Evolutionary conservation across 177 flowering plant species (phyloP).

Genomic region (Vitis hybrid): DNA sequence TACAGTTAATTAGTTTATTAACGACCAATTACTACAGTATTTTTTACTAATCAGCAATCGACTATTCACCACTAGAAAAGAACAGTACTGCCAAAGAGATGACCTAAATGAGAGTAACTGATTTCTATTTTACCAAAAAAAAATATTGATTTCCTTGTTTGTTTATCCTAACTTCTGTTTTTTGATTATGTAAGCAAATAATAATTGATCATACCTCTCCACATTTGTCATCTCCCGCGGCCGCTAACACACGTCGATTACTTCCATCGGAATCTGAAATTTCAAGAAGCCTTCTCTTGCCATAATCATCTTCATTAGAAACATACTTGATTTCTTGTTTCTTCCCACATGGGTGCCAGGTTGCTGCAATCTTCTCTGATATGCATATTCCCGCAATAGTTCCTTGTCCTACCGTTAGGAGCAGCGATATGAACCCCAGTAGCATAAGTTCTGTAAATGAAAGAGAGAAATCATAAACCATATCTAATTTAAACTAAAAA

Average conservation of each 20-base stretch:
- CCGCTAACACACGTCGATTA: slow-evolving; percentile 51
- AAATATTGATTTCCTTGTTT: no score
- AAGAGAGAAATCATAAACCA: background rate
- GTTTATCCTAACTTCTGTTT: background rate
- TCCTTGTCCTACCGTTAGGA: slow-evolving; percentile 36
- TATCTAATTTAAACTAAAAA: no score
- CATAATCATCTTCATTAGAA: background rate
- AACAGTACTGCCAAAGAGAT: no score
- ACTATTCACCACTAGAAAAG: no score
- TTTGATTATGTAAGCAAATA: background rate
- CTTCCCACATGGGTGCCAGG: slow-evolving; percentile 41
- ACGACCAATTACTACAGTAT: no score
- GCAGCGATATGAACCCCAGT: slow-evolving; percentile 49
- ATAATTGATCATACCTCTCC: slow-evolving; percentile 30
- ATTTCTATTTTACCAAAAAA: background rate
- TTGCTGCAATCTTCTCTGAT: slow-evolving; percentile 19
- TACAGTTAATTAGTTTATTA: no score
- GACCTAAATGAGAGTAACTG: no score
- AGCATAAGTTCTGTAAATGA: slow-evolving; percentile 42
- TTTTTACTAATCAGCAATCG: no score
- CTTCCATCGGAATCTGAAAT: slow-evolving; percentile 10
- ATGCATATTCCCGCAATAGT: slow-evolving; percentile 36
- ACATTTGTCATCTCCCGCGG: slow-evolving; percentile 43
- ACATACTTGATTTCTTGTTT: background rate
- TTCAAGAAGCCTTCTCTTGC: slow-evolving; percentile 47